phyloP scores from a whole-genome alignment of 2,329 filamentous ascomycete genomes.

The Fusarium sp. region DNA sequence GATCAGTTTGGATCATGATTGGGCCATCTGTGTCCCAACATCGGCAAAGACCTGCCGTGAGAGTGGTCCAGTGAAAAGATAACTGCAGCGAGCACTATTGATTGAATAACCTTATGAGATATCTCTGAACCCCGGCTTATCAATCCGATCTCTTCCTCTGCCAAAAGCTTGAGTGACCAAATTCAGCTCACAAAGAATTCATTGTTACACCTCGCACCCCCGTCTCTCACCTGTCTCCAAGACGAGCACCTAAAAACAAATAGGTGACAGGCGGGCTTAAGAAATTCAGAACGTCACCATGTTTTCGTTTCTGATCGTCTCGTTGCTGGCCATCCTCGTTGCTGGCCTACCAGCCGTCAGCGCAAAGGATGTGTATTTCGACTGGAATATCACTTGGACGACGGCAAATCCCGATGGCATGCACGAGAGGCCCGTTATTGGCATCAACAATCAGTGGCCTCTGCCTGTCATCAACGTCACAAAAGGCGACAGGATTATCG shows the following conservation, averaged over 20 bases:
- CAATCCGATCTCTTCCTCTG: no score
- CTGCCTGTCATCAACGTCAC: background rate
- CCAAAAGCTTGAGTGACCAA: background rate
- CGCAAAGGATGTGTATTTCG: background rate
- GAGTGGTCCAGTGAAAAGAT: no score
- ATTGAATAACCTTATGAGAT: no score
- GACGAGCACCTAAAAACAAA: no score
- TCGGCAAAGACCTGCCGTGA: no score
- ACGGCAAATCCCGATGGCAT: background rate
- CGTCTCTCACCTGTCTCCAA: background rate
- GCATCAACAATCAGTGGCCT: constrained; percentile 1
- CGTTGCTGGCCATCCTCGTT: background rate
- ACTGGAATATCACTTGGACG: background rate
- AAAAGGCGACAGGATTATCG: background rate
- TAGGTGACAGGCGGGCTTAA: background rate
- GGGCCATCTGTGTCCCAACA: no score
- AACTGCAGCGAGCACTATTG: no score
- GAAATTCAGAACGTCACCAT: background rate
- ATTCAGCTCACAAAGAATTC: background rate
- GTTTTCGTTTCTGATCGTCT: background rate
- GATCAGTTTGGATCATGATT: no score
- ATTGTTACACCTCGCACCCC: background rate
- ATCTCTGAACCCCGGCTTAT: no score
- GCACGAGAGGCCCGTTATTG: background rate
- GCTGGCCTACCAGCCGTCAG: rapidly evolving